phyloP scores from a whole-genome alignment of 2,329 filamentous ascomycete genomes.

The Trichoderma endophyticum region DNA sequence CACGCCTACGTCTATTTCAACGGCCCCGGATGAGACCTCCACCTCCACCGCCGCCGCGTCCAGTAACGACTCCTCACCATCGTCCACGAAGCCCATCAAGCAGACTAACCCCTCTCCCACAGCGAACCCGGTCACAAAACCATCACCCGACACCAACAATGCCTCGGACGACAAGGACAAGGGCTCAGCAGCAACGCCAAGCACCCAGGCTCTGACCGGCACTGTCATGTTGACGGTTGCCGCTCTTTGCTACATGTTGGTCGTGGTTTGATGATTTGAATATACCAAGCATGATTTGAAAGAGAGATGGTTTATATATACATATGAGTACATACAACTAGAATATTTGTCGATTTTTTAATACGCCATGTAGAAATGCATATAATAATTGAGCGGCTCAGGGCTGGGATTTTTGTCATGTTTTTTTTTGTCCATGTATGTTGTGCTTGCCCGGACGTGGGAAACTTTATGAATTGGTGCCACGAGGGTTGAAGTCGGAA shows the following conservation, averaged over 20 bases:
- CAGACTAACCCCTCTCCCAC: neutral
- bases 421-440: neutral
- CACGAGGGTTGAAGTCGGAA: neutral
- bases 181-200: neutral
- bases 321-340: conserved; percentile 12
- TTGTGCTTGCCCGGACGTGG: neutral
- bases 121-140: neutral
- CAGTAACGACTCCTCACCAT: neutral
- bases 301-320: conserved; percentile 1
- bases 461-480: neutral
- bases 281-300: neutral
- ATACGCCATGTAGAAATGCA: neutral
- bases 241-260: conserved; percentile 4
- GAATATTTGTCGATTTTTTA: neutral
- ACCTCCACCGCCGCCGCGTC: neutral
- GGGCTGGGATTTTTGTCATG: neutral
- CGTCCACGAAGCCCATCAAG: conserved; percentile 1
- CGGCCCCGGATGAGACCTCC: neutral
- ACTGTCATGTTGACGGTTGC: neutral
- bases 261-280: conserved; percentile 7
- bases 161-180: neutral
- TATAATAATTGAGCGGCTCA: neutral
- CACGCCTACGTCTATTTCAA: conserved; percentile 7
- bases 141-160: conserved; percentile 1
- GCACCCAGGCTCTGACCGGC: neutral